phyloP scores from a whole-genome alignment of 2,329 filamentous ascomycete species.

The Fusarium subglutinans region DNA sequence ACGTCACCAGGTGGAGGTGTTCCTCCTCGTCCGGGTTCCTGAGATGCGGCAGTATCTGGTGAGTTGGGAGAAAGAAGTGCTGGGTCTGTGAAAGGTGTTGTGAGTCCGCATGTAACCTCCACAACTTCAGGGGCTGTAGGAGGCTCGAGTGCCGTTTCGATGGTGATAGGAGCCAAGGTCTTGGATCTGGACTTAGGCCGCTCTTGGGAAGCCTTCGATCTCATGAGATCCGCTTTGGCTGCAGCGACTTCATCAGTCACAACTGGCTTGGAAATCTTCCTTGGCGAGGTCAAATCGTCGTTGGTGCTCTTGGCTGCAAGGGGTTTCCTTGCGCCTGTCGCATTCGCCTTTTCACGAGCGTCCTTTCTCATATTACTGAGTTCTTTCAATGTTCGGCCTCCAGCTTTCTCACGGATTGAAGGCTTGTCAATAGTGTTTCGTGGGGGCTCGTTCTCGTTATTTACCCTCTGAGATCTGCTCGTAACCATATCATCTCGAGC shows the following conservation, averaged over 20 bases:
- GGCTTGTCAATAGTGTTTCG: slow-evolving; percentile 38
- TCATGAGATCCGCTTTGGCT: slow-evolving; percentile 51
- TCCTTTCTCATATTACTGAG: slow-evolving; percentile 55
- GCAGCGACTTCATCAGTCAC: slow-evolving; percentile 50
- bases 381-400: slow-evolving; percentile 58
- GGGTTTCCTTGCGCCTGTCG: slow-evolving; percentile 55
- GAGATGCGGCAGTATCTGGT: slow-evolving; percentile 54
- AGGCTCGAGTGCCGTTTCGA: slow-evolving; percentile 30
- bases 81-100: slow-evolving; percentile 49
- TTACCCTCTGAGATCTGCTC: slow-evolving; percentile 35
- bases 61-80: slow-evolving; percentile 59
- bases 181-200: slow-evolving; percentile 44
- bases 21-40: slow-evolving; percentile 54
- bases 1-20: slow-evolving; percentile 70
- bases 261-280: slow-evolving; percentile 55
- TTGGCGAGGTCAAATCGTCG: slow-evolving; percentile 66
- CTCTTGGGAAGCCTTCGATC: slow-evolving; percentile 41
- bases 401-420: slow-evolving; percentile 48
- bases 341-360: slow-evolving; percentile 46
- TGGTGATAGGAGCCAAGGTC: slow-evolving; percentile 29
- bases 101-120: slow-evolving; percentile 31
- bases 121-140: slow-evolving; percentile 25
- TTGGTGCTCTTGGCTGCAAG: slow-evolving; percentile 68
- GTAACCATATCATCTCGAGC: slow-evolving; percentile 63
- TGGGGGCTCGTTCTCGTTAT: slow-evolving; percentile 44